phyloP scores from a whole-genome alignment of 768 basidiomycete species.

The Phylloporus sp. region DNA sequence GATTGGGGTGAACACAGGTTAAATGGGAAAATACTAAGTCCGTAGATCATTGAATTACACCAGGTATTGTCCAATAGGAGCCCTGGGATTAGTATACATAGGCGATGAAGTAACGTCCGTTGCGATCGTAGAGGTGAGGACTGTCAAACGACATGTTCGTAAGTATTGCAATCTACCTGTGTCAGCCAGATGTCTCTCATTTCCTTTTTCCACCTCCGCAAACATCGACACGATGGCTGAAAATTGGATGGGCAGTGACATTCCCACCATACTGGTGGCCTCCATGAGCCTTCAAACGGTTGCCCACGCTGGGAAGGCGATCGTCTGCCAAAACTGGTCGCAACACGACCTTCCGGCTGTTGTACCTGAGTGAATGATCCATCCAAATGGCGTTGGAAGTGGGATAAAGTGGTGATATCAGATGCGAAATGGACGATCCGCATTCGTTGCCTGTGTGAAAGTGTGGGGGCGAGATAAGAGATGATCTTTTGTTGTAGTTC shows the following conservation, averaged over 20 bases:
- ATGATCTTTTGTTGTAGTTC: conserved; percentile 59
- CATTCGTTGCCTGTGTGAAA: conserved; percentile 53
- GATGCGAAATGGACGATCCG: conserved; percentile 52
- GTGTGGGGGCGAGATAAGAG: conserved; percentile 51
- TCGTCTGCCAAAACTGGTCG: conserved; percentile 6
- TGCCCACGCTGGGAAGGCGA: conserved; percentile 4
- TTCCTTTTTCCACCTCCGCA: conserved; percentile 37
- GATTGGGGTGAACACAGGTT: neutral
- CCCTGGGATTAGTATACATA: neutral
- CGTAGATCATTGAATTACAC: neutral
- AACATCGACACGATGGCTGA: conserved; percentile 22
- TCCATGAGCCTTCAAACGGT: conserved; percentile 33
- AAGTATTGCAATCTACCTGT: conserved; percentile 43
- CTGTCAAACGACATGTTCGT: conserved; percentile 31
- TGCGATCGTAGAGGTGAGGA: neutral
- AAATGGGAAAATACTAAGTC: neutral
- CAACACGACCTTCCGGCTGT: conserved; percentile 3
- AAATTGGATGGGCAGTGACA: conserved; percentile 25
- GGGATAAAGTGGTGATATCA: conserved; percentile 43
- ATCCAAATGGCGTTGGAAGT: conserved; percentile 21
- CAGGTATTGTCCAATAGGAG: conserved; percentile 8
- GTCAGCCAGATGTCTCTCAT: conserved; percentile 47
- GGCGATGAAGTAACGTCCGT: conserved; percentile 2
- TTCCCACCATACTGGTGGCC: conserved; percentile 33
- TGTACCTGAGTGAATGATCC: conserved; percentile 3